Base-by-base conservation (phyloP, 768 basidiomycete species). In the Sistotremastrum suecicum region DNA sequence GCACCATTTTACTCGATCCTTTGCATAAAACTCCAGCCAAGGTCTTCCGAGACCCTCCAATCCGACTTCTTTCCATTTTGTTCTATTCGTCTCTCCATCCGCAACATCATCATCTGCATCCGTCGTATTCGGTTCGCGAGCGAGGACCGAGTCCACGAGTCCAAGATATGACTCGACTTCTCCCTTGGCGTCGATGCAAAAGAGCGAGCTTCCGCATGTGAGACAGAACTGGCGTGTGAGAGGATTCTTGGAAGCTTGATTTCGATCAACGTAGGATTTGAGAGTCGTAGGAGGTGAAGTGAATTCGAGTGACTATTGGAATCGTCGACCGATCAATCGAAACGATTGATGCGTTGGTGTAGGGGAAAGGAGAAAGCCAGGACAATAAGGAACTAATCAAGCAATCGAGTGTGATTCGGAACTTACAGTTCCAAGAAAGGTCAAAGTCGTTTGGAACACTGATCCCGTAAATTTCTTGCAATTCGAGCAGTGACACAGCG, bases 391-490 rank as follows among this genome's bases (percentile, higher is more conserved):
- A 20, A 20, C 20, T 20, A 20, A 20, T 20, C 20, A 20, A 43
- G 2, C 3, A 20, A 37, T 4, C 7, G 30, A 3, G 34, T 30
- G 28, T 36, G 37, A 32, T 10, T 10, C 30, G 34, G 37, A 33
- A 38, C 47, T 34, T 34, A 50, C 49, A 4, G 35, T 37, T 30
- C 40, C 40, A 6, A 47, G 50, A 34, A 51, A 51, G 8, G 48
- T 39, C 7, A 51, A 30, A 35, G 43, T 51, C 7, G 48, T 51
- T 11, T 46, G 42, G 31, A 51, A 51, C 5, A 44, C 48, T 7
- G 50, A 48, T 28, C 50, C 50, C 5, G 50, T 51, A 37, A 48
- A 51, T 35, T 44, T 48, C 37, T 44, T 48, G 34, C 50, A 51
- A 39, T 51, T 51, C 3, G 12, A 34, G 37, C 50, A 51, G 40